A percentile compares a stretch with the other conserved stretches of the same genome.
phyloP scores from a whole-genome alignment of 768 basidiomycete genomes.

The Mycena albidolilacea region DNA sequence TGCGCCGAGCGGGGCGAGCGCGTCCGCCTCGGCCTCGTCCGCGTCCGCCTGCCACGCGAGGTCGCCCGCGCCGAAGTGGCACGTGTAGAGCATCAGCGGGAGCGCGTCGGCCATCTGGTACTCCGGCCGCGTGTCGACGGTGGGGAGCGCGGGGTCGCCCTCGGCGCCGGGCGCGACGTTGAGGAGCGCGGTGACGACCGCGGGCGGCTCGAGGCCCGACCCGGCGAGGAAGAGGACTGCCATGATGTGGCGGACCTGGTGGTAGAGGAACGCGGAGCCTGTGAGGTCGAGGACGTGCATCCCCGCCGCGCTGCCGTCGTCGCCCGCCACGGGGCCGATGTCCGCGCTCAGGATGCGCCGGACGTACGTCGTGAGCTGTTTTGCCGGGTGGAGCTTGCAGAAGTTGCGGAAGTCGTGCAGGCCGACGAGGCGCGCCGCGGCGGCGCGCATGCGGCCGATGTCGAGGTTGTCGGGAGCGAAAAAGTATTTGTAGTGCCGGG shows the following conservation, averaged over 20 bases:
- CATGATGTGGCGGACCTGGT: constrained; percentile 97
- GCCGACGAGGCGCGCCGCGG: constrained; percentile 80
- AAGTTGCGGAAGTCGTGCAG: constrained; percentile 97
- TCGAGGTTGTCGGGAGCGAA: constrained; percentile 82
- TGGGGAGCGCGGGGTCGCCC: constrained; percentile 53
- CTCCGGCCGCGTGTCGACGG: constrained; percentile 83
- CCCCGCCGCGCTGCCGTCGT: constrained; percentile 43
- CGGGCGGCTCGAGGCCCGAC: constrained; percentile 80
- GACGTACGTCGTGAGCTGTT: constrained; percentile 88
- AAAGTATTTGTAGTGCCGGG: constrained; percentile 98
- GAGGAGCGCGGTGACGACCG: constrained; percentile 79
- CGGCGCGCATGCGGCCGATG: constrained; percentile 81
- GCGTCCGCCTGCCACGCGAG: constrained; percentile 79
- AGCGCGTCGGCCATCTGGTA: constrained; percentile 96
- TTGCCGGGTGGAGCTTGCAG: constrained; percentile 92
- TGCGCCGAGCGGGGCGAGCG: constrained; percentile 26
- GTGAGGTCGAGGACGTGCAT: constrained; percentile 87
- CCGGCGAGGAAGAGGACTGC: constrained; percentile 92
- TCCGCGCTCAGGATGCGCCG: constrained; percentile 49
- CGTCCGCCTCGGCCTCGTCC: constrained; percentile 39
- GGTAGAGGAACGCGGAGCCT: constrained; percentile 93
- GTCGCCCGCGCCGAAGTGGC: constrained; percentile 76
- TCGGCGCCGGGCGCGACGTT: constrained; percentile 69
- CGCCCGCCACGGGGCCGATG: constrained; percentile 46
- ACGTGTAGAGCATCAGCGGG: constrained; percentile 94